These are phyloP conservation scores for Thermoascus crustaceus DNA, from an alignment of 2,329 filamentous ascomycete species.

Conservation along the genomic window DNA sequence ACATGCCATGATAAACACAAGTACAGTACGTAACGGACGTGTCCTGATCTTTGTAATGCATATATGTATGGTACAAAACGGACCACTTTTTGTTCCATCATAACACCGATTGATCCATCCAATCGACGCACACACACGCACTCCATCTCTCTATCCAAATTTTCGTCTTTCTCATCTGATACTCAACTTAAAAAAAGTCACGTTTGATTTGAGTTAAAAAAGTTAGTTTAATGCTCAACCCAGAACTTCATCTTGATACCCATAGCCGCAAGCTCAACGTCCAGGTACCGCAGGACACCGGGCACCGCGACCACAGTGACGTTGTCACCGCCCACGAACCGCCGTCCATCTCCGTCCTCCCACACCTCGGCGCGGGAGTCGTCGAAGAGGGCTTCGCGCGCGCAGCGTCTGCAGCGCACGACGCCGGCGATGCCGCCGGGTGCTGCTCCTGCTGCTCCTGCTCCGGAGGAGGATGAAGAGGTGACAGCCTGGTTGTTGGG, in stretches of 20 bases:
- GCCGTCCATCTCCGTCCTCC: slow-evolving; percentile 81
- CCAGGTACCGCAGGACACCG: slow-evolving; percentile 83
- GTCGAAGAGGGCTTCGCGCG: slow-evolving; percentile 52
- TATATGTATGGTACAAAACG: no score
- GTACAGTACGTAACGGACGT: no score
- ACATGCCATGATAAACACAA: no score
- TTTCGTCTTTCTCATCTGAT: no score
- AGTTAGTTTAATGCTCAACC: slow-evolving; percentile 52
- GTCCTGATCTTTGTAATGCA: no score
- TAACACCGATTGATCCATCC: no score
- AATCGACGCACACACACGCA: no score
- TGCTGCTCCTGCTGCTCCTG: slow-evolving; percentile 61
- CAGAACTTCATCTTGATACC: slow-evolving; percentile 90
- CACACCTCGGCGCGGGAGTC: slow-evolving; percentile 66
- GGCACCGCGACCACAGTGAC: slow-evolving; percentile 89
- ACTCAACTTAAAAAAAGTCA: no score
- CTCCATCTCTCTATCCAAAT: no score
- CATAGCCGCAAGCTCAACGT: slow-evolving; percentile 95
- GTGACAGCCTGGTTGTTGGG: slow-evolving; percentile 20
- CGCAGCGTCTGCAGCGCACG: slow-evolving; percentile 74
- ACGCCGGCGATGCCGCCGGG: slow-evolving; percentile 52
- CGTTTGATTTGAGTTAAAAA: no score
- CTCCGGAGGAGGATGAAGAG: slow-evolving; percentile 29
- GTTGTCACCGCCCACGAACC: slow-evolving; percentile 82
- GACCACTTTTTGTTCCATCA: no score